A percentile compares a stretch with the other conserved stretches of the same genome.
Evolutionary conservation across 2,329 filamentous ascomycete species (phyloP).

Genomic region (Lachnellula suecica): DNA sequence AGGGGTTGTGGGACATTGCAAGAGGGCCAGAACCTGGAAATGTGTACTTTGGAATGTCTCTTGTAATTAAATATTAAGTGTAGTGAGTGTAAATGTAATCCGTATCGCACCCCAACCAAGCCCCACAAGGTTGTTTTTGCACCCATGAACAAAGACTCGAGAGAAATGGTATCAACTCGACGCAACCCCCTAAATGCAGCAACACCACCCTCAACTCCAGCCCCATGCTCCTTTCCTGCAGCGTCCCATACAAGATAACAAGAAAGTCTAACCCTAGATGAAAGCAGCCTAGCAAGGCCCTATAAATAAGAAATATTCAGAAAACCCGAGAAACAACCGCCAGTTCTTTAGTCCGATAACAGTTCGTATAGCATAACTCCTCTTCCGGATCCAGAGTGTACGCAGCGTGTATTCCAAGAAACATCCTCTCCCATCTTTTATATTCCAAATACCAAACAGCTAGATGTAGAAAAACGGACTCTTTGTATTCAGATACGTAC

Average conservation of each 20-base stretch:
- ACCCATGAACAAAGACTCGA: too few species aligned
- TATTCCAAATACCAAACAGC: not conserved
- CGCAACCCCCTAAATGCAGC: not conserved
- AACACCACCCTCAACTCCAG: not conserved
- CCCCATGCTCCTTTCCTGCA: not conserved
- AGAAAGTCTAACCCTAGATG: not conserved
- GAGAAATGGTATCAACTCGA: not conserved
- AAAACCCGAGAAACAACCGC: not conserved
- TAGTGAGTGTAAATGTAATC: not conserved
- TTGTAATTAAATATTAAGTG: not conserved
- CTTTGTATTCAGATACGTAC: not conserved
- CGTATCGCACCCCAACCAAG: not conserved
- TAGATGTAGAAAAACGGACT: not conserved
- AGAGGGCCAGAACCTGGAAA: too few species aligned
- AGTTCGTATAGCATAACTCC: not conserved
- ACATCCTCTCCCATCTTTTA: not conserved
- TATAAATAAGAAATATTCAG: not conserved
- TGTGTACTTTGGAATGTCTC: too few species aligned
- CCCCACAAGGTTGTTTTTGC: not conserved
- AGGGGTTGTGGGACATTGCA: too few species aligned
- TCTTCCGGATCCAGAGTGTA: not conserved
- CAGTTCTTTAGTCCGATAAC: not conserved
- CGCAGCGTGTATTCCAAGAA: not conserved
- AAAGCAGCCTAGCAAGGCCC: not conserved
- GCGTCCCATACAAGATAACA: not conserved